These are phyloP conservation scores for Fusarium sp. DNA, from an alignment of 2,329 filamentous ascomycete genomes.

Conservation along the genomic window DNA sequence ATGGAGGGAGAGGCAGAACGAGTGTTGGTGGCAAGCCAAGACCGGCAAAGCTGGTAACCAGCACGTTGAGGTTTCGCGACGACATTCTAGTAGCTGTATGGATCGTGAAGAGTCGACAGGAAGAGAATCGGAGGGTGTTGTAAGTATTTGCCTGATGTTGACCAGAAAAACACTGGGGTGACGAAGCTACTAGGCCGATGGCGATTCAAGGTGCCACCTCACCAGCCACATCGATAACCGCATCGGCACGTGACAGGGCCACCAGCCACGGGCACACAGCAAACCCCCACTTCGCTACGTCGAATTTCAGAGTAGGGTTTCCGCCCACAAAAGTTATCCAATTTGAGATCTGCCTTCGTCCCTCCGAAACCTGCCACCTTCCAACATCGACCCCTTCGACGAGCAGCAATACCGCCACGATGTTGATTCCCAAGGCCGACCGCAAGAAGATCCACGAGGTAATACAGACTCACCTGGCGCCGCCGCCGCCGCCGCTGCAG, in stretches of 20 bases:
- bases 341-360: slow-evolving; percentile 55
- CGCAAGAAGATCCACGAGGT: slow-evolving; percentile 99
- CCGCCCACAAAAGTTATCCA: slow-evolving; percentile 60
- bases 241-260: slow-evolving; percentile 51
- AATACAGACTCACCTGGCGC: slow-evolving; percentile 32
- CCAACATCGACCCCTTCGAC: slow-evolving; percentile 63
- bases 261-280: slow-evolving; percentile 32
- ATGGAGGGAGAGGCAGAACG: slow-evolving; percentile 76
- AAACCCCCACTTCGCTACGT: slow-evolving; percentile 50
- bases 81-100: slow-evolving; percentile 59
- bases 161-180: slow-evolving; percentile 1
- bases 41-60: slow-evolving; percentile 87
- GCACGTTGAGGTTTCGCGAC: slow-evolving; percentile 76
- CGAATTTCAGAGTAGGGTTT: slow-evolving; percentile 55
- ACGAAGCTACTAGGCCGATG: not conserved
- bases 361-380: slow-evolving; percentile 55
- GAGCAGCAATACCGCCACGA: slow-evolving; percentile 70
- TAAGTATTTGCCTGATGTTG: slow-evolving; percentile 19
- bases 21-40: slow-evolving; percentile 86
- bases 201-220: slow-evolving; percentile 19
- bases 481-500: slow-evolving; percentile 14
- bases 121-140: slow-evolving; percentile 1
- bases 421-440: slow-evolving; percentile 99
- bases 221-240: slow-evolving; percentile 35
- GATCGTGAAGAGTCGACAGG: not conserved